Evolutionary conservation across 2,329 filamentous ascomycete species (phyloP), one percentile per base, ranked within the genome.

Genomic region (Periconia macrospinosa): DNA sequence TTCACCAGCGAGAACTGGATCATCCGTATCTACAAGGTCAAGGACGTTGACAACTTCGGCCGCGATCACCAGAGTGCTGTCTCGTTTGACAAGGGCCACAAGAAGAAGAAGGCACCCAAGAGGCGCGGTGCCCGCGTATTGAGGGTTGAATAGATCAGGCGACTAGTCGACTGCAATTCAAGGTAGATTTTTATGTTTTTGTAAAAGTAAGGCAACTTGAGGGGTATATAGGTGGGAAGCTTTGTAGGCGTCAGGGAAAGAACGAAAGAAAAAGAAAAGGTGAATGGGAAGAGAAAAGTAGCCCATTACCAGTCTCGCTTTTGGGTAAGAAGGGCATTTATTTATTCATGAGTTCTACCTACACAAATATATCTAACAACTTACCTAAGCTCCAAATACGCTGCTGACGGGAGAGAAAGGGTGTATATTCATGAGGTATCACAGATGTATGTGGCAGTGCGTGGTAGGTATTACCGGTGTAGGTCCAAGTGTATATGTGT

Each of bases 1-100:
- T 99, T 96, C 75, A 99, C 95, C 51, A 96, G 91, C 70, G 94
- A 99, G 82, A 99, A 99, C 83, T 99, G 94, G 94, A 99, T 99
- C 75, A 97, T 99, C 73, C 86, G 94, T 60, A 97, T 99, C 71
- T 99, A 97, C 84, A 99, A 99, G 83, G 94, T 99, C 79, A 99
- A 99, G 81, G 92, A 96, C 68, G 86, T 97, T 55, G 94, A 99
- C 79, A 97, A 97, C 75, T 82, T 99, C 61, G 93, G 92, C 51
- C 86, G 94, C 73, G 91, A 96, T 67, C 93, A 97, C 72, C 84
- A 84, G 60, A 83, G 78, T 62, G 85, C 83, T 1, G 77, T 79
- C 30, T 83, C 87, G 7, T 93, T 93, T 70, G 88, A 91, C 56
- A 86, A 85, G 69, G 90, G 90, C 37, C 86, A 88, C 75, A 92